Evolutionary conservation across 164 flowering plant genomes (phyloP), one percentile per base, ranked within the genome.

Genomic region (Warburgia ugandensis): DNA sequence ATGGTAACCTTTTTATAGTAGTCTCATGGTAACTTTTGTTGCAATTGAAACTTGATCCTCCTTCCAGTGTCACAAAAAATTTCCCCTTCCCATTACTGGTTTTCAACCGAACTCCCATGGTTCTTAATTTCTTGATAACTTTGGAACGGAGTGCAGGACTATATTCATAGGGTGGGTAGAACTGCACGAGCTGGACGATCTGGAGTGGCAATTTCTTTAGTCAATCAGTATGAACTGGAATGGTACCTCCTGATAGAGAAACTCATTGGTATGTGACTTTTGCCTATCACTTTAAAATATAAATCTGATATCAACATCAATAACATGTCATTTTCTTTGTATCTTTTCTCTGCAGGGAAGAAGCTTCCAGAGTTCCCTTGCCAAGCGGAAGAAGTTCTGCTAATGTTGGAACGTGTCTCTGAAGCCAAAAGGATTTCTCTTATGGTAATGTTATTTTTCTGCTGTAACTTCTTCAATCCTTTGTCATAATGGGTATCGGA

Each of bases 161-260:
- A 92, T 52, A 80, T 85, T 33, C 98, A 92, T 67, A 72, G 98
- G 36, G 98, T 92, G n/a, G 98, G 98, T 54, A 78, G 98, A 75
- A 92, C 98, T 32, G 98, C 98, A 59, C 85, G 98, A 61, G 98
- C 98, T 8, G 96, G 95, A 25, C 68, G 96, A 46, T 80, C 96
- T 40, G 98, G 98, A 23, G 71, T 85, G 55, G 96, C 95, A 6
- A 80, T 92, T 58, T 92, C 96, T 11, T 64, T 92, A 16, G 86
- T 83, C 21, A 80, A 79, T 72, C 98, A 92, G 58, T 92, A 83
- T 52, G 94, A 88, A 64, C 17, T 85, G 61, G 95, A 80, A 68
- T 83, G 90, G 94, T 88, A 75, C 67, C 4, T 75, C 7, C 91
- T 77, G 63, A 88, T 92, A 64, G 98, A 92, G 66, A 80, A 68